These are phyloP conservation scores for Ammopiptanthus mongolicus DNA, from an alignment of 306 rosid genomes.

Conservation along the genomic window DNA sequence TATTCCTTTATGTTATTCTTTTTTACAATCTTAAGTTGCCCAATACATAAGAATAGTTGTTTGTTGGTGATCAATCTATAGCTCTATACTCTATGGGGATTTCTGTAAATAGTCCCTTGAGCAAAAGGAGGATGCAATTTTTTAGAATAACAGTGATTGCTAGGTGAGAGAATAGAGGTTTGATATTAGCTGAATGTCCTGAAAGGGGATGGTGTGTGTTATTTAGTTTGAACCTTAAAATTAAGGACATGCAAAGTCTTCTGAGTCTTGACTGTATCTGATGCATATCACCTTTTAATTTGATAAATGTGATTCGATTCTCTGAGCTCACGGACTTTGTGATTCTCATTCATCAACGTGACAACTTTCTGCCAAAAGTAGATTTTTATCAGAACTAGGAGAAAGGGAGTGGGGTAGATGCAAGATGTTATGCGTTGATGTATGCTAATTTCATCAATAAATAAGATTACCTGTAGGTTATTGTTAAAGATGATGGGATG, in stretches of 20 bases:
- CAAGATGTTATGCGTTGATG: neutral
- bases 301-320: neutral
- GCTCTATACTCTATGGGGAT: neutral
- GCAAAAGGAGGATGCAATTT: neutral
- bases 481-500: neutral
- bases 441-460: neutral
- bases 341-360: neutral
- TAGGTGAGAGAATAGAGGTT: neutral
- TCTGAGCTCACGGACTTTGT: neutral
- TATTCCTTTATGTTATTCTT: neutral
- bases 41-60: neutral
- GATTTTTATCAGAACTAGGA: neutral
- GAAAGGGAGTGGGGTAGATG: neutral
- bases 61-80: neutral
- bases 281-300: neutral
- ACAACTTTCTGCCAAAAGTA: neutral
- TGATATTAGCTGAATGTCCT: constrained; percentile 1
- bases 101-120: neutral
- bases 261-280: neutral
- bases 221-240: neutral
- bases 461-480: neutral
- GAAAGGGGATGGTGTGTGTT: neutral
- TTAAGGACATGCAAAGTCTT: constrained; percentile 2
- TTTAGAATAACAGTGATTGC: neutral
- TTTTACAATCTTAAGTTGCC: neutral